These are phyloP conservation scores for Cryphonectria radicalis DNA, from an alignment of 2,329 filamentous ascomycete genomes.

Conservation along the genomic window DNA sequence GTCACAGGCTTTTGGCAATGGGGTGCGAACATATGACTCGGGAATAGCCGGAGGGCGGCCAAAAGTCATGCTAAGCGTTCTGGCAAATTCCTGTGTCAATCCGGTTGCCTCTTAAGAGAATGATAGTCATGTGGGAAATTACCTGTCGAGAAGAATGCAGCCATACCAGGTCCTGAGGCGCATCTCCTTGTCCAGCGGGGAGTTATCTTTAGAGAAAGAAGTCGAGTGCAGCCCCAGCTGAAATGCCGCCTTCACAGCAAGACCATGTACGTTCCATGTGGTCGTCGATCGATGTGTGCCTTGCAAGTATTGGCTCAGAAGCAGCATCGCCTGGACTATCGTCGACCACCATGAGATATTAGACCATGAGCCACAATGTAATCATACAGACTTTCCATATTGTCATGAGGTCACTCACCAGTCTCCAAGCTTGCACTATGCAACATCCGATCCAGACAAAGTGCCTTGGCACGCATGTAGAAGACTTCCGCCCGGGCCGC, in stretches of 20 bases:
- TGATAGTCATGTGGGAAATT: conserved; percentile 15
- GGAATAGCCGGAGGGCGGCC: conserved; percentile 52
- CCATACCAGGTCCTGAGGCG: conserved; percentile 55
- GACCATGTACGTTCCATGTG: conserved; percentile 58
- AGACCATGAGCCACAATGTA: background rate
- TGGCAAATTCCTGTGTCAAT: conserved; percentile 30
- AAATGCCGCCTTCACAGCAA: conserved; percentile 55
- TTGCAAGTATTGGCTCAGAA: conserved; percentile 57
- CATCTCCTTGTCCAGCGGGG: conserved; percentile 49
- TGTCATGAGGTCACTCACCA: conserved; percentile 35
- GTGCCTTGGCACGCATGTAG: conserved; percentile 47
- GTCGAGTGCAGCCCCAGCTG: conserved; percentile 56
- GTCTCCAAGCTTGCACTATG: conserved; percentile 50
- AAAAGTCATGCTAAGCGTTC: conserved; percentile 55
- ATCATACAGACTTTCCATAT: background rate
- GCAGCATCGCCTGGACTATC: conserved; percentile 52
- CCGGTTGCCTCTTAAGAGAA: background rate
- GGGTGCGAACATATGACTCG: conserved; percentile 46
- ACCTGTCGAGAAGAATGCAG: conserved; percentile 52
- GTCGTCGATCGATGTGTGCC: conserved; percentile 57
- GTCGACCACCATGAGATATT: background rate
- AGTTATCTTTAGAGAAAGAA: conserved; percentile 41
- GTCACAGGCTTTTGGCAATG: conserved; percentile 37
- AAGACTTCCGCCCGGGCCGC: conserved; percentile 48
- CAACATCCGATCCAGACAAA: conserved; percentile 48